These are phyloP conservation scores for Solanum chacoense DNA, from an alignment of 305 asterid genomes.

Conservation along the genomic window DNA sequence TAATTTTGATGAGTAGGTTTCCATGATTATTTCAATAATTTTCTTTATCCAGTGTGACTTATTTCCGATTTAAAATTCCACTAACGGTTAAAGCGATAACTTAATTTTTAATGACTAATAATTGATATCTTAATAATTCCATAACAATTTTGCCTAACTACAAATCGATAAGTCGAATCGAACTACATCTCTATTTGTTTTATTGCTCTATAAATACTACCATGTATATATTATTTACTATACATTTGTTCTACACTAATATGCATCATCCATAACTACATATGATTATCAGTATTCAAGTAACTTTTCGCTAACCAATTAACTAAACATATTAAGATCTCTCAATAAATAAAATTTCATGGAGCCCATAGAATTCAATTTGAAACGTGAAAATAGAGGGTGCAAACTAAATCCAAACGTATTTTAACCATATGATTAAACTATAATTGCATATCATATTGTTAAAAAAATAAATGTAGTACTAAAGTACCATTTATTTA, in stretches of 20 bases:
- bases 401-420: background rate
- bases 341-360: background rate
- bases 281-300: background rate
- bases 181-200: background rate
- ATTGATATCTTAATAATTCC: too few species aligned
- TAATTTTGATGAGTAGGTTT: background rate
- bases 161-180: too few species aligned
- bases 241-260: too few species aligned
- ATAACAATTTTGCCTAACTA: rapidly evolving
- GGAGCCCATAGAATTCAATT: background rate
- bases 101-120: background rate
- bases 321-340: background rate
- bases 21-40: too few species aligned
- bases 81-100: too few species aligned
- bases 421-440: background rate
- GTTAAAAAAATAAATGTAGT: background rate
- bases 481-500: background rate
- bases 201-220: too few species aligned
- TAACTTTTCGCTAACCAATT: background rate
- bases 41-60: background rate
- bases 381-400: background rate
- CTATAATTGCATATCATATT: background rate
- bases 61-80: too few species aligned
- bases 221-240: too few species aligned
- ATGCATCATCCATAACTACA: background rate